Evolutionary conservation across 2,329 filamentous ascomycete species (phyloP).

Genomic region (Lithohypha guttulata): DNA sequence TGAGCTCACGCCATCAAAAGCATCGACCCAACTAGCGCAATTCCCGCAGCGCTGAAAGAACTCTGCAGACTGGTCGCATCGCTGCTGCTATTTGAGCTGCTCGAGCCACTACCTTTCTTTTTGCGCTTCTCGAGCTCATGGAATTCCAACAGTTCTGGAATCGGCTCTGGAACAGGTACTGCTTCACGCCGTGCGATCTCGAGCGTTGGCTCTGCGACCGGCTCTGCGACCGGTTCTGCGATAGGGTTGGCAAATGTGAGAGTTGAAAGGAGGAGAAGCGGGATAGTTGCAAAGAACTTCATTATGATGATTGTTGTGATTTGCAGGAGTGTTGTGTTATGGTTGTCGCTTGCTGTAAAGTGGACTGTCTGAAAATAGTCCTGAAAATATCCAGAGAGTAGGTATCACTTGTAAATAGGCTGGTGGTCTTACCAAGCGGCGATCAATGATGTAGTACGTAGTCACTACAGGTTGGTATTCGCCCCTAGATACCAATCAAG

Average conservation of each 20-base stretch:
- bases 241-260: not conserved
- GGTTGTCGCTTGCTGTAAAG: not conserved
- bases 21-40: not conserved
- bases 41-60: not conserved
- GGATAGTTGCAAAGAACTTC: not conserved
- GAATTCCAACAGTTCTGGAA: not conserved
- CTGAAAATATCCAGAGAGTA: not conserved
- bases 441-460: not conserved
- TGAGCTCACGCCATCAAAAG: not conserved
- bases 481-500: no score
- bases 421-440: not conserved
- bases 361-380: not conserved
- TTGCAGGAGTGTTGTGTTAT: not conserved
- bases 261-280: not conserved
- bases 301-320: not conserved
- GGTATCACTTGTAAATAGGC: not conserved
- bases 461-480: not conserved
- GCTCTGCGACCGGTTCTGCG: not conserved
- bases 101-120: not conserved
- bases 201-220: not conserved
- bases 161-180: not conserved
- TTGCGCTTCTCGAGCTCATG: slow-evolving; percentile 3
- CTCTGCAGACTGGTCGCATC: not conserved
- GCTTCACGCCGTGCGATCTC: no score
- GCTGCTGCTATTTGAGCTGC: not conserved